These are phyloP conservation scores for Bruguiera parviflora DNA, from an alignment of 345 rosid species.

Conservation along the genomic window DNA sequence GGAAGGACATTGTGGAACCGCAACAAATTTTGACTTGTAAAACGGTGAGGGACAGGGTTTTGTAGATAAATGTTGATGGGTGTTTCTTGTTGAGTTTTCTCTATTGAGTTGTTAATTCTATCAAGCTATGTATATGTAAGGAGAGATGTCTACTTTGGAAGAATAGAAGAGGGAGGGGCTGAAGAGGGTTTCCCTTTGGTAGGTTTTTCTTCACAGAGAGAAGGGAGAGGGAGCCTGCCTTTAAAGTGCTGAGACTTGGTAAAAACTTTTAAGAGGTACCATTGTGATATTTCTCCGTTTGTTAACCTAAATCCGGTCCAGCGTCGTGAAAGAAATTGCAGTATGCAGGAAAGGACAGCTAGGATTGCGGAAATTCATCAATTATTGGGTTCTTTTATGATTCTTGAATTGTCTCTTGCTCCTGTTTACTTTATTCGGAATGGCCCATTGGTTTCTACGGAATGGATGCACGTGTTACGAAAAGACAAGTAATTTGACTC, in stretches of 20 bases:
- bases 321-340: conserved; percentile 21
- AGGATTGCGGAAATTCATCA: not conserved
- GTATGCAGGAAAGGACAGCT: conserved; percentile 12
- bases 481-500: too few species aligned
- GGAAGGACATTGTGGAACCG: not conserved
- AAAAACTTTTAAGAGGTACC: not conserved
- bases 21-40: conserved; percentile 22
- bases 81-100: not conserved
- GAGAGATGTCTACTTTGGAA: conserved; percentile 25
- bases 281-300: not conserved
- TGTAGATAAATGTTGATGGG: conserved; percentile 1
- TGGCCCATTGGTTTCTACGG: too few species aligned
- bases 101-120: conserved; percentile 4
- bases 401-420: not conserved
- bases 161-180: conserved; percentile 17
- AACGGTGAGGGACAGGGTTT: not conserved
- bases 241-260: not conserved
- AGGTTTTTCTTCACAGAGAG: conserved; percentile 11
- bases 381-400: not conserved
- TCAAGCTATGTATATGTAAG: conserved; percentile 23
- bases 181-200: not conserved
- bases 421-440: not conserved
- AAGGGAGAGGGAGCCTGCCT: not conserved
- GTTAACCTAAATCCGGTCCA: not conserved
- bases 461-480: too few species aligned